Percentiles rank a stretch among this genome's conserved stretches.
Evolutionary conservation across 2,329 filamentous ascomycete genomes (phyloP).

Genomic region (Ophiostoma ips): DNA sequence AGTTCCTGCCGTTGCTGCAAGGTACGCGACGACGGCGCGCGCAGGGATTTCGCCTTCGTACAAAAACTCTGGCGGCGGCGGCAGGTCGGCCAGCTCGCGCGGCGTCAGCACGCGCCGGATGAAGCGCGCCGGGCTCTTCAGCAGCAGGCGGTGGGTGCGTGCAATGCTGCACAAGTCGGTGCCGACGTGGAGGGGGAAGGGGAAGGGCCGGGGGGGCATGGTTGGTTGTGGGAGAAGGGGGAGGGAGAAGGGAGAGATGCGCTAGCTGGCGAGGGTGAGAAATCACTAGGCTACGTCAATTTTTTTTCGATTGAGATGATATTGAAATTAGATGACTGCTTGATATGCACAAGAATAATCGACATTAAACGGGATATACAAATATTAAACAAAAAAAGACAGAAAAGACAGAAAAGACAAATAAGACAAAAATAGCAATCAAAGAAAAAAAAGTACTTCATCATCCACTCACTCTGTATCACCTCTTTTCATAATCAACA

Average conservation of each 20-base stretch:
- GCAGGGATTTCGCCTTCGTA: background rate
- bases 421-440: too few relatives aligned
- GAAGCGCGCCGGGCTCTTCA: constrained; percentile 26
- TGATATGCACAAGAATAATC: too few relatives aligned
- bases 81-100: constrained; percentile 21
- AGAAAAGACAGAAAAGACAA: too few relatives aligned
- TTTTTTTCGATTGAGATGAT: too few relatives aligned
- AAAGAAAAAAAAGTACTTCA: too few relatives aligned
- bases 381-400: too few relatives aligned
- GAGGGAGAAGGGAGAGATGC: background rate
- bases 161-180: constrained; percentile 64
- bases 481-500: too few relatives aligned
- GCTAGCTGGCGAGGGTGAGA: too few relatives aligned
- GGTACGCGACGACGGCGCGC: constrained; percentile 5
- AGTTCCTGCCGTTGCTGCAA: background rate
- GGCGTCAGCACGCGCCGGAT: constrained; percentile 32
- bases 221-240: background rate
- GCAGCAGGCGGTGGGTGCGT: constrained; percentile 48
- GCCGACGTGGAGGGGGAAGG: constrained; percentile 44
- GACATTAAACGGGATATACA: too few relatives aligned
- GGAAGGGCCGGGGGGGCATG: background rate
- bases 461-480: too few relatives aligned
- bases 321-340: too few relatives aligned
- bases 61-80: background rate
- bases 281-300: too few relatives aligned